These are phyloP conservation scores for Orbilia oligospora DNA, from an alignment of 2,329 filamentous ascomycete genomes.

Conservation along the genomic window DNA sequence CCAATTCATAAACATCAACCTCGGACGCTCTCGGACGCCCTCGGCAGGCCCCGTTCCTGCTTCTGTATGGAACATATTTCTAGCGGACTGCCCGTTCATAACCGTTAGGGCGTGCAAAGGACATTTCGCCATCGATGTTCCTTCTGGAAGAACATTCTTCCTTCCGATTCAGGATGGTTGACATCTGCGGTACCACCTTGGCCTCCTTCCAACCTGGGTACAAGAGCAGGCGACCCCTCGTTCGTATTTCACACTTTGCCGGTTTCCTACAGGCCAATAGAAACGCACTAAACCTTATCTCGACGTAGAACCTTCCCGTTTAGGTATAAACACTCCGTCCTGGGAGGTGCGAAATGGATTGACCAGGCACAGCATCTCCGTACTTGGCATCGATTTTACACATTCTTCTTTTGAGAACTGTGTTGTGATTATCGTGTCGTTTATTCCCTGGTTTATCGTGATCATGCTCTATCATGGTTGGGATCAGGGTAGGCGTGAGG, in stretches of 20 bases:
- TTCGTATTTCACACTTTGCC: conserved; percentile 27
- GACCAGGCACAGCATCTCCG: conserved; percentile 48
- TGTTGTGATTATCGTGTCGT: conserved; percentile 52
- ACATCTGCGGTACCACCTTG: conserved; percentile 49
- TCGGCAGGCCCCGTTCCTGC: conserved; percentile 30
- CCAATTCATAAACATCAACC: conserved; percentile 11
- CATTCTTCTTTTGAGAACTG: conserved; percentile 56
- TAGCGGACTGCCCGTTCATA: conserved; percentile 41
- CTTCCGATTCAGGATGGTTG: conserved; percentile 58
- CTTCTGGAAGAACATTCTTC: conserved; percentile 48
- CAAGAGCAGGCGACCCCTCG: conserved; percentile 25
- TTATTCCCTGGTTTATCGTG: conserved; percentile 57
- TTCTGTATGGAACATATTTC: conserved; percentile 3
- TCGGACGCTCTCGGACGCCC: conserved; percentile 28
- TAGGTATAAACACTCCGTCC: conserved; percentile 31
- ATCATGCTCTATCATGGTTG: conserved; percentile 52
- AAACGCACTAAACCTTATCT: conserved; percentile 47
- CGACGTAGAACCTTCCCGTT: conserved; percentile 52
- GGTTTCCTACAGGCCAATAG: conserved; percentile 32
- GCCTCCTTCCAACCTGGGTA: conserved; percentile 50
- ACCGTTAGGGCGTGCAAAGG: conserved; percentile 22
- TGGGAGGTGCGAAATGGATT: conserved; percentile 36
- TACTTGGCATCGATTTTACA: conserved; percentile 51
- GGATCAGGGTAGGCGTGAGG: conserved; percentile 29
- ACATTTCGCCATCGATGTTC: conserved; percentile 28